Conservation (phyloP, 441 rosid genomes). For the Biscutella laevigata region DNA sequence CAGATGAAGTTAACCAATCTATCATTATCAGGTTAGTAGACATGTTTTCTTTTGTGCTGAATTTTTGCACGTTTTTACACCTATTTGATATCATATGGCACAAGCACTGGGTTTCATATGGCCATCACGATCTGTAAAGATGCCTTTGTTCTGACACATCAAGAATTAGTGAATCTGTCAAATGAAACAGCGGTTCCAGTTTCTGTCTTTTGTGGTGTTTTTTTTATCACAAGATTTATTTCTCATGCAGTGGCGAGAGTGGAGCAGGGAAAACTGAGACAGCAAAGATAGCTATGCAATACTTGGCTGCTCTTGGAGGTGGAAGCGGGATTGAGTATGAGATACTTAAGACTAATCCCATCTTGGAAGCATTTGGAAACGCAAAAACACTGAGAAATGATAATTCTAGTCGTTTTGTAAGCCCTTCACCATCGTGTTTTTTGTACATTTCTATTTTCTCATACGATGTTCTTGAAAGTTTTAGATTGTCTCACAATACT, state of each 20-base stretch:
- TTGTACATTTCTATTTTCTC: neutral
- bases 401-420: constrained; percentile 98
- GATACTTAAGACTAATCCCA: constrained; percentile 91
- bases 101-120: no score
- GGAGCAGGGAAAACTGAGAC: constrained; percentile 99
- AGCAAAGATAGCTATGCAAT: constrained; percentile 99
- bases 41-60: neutral
- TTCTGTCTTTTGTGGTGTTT: constrained; percentile 8
- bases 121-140: neutral
- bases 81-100: neutral
- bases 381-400: constrained; percentile 94
- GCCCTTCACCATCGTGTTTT: constrained; percentile 30
- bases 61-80: neutral
- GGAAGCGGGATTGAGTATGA: constrained; percentile 98
- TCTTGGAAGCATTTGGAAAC: constrained; percentile 98
- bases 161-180: neutral
- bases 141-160: constrained; percentile 1
- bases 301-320: constrained; percentile 98
- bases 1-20: constrained; percentile 99
- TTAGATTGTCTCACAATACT: neutral
- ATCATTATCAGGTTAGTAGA: constrained; percentile 89
- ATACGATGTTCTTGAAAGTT: neutral
- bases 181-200: neutral
- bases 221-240: constrained; percentile 22
- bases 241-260: constrained; percentile 84